Conservation (phyloP, 495 filamentous ascomycete genomes). For the Trichoderma parareesei region DNA sequence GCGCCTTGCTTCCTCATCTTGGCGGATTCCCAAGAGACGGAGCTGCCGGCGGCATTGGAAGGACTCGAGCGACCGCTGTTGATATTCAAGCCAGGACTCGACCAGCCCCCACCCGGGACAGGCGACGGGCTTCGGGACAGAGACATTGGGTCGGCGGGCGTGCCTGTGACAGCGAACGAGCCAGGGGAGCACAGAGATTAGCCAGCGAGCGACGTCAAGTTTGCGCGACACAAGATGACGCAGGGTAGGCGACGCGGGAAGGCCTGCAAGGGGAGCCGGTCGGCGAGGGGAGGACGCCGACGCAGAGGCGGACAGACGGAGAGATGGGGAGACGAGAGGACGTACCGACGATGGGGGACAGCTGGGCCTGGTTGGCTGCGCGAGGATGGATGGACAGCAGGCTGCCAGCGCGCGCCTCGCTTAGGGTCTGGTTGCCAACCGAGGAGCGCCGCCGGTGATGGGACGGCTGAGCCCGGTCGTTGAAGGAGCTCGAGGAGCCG, state of each 20-base stretch:
- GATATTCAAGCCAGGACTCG: slow-evolving; percentile 70
- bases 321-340: slow-evolving; percentile 10
- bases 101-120: slow-evolving; percentile 73
- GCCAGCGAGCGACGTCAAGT: slow-evolving; percentile 3
- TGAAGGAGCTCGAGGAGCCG: slow-evolving; percentile 34
- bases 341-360: slow-evolving; percentile 38
- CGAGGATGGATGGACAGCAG: slow-evolving; percentile 14
- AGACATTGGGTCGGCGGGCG: slow-evolving; percentile 56
- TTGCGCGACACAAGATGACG: slow-evolving; percentile 9
- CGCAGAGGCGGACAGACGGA: too few species aligned
- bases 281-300: not conserved
- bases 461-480: slow-evolving; percentile 29
- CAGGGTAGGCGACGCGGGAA: slow-evolving; percentile 4
- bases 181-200: slow-evolving; percentile 14
- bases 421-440: slow-evolving; percentile 9
- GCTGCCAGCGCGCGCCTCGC: slow-evolving; percentile 7
- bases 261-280: slow-evolving; percentile 9
- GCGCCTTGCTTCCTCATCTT: slow-evolving; percentile 61
- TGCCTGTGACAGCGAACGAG: slow-evolving; percentile 23
- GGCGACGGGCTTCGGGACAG: slow-evolving; percentile 80
- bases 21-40: slow-evolving; percentile 77
- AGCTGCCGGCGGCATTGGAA: slow-evolving; percentile 42
- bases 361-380: slow-evolving; percentile 30
- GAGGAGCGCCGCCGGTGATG: slow-evolving; percentile 38
- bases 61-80: slow-evolving; percentile 64